A percentile compares a stretch with the other conserved stretches of the same genome.
phyloP scores from a whole-genome alignment of 129 eudicot genomes.

The Escallonia rubra region DNA sequence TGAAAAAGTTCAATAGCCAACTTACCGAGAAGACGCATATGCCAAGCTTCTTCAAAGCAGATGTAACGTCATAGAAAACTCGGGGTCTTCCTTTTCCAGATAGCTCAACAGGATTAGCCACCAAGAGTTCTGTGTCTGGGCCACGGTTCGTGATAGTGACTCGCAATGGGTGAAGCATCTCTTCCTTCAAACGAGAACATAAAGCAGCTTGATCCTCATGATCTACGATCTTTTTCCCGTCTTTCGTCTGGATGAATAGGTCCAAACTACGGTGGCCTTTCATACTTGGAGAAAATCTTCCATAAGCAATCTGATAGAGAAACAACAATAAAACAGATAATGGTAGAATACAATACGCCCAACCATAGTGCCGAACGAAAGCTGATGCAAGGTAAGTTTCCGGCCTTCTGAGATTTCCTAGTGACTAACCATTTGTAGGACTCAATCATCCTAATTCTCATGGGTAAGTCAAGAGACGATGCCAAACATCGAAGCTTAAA shows the following conservation, averaged over 20 bases:
- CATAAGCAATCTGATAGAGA: conserved; percentile 54
- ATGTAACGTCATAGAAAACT: conserved; percentile 75
- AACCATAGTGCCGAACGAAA: no score
- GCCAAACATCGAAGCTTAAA: no score
- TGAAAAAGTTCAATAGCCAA: not conserved
- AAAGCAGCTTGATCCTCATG: conserved; percentile 40
- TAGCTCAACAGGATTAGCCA: conserved; percentile 88
- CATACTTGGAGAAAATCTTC: conserved; percentile 46
- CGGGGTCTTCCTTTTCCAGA: conserved; percentile 90
- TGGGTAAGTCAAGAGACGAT: no score
- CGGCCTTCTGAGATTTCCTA: no score
- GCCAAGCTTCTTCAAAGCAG: conserved; percentile 58
- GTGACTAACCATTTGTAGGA: no score
- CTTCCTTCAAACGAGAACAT: conserved; percentile 80
- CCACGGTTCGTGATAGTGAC: conserved; percentile 74
- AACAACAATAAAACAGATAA: not conserved
- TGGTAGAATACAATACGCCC: no score
- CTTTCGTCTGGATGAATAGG: conserved; percentile 60
- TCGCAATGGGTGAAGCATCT: conserved; percentile 77
- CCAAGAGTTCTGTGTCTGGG: conserved; percentile 85
- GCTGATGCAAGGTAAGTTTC: no score
- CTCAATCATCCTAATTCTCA: no score
- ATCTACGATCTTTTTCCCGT: conserved; percentile 74
- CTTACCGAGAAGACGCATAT: conserved; percentile 81
- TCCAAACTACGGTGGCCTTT: conserved; percentile 69